These are phyloP conservation scores for Phytophthora brassicae DNA, from an alignment of 352 stramenopile genomes.

Conservation along the genomic window DNA sequence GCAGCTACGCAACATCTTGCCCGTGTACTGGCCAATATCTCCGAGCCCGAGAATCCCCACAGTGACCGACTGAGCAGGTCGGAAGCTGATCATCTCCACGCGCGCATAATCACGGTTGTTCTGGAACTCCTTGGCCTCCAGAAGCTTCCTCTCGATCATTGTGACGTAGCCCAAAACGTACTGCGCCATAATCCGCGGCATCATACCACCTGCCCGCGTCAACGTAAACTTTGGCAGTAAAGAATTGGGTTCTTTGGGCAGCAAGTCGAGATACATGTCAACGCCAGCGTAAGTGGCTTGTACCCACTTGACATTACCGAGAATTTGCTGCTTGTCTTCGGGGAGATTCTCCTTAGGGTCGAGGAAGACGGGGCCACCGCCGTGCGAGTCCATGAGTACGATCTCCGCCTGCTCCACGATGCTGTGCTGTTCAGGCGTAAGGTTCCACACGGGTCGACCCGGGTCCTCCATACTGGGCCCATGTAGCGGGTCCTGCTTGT, in stretches of 20 bases:
- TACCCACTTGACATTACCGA: constrained; percentile 41
- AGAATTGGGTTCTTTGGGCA: constrained; percentile 22
- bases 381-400: constrained; percentile 38
- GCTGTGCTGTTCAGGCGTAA: constrained; percentile 30
- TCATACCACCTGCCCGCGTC: constrained; percentile 42
- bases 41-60: constrained; percentile 51
- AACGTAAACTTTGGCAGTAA: constrained; percentile 36
- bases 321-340: constrained; percentile 32
- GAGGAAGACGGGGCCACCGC: constrained; percentile 28
- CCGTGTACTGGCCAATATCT: constrained; percentile 54
- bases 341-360: constrained; percentile 35
- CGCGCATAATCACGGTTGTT: constrained; percentile 28
- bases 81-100: constrained; percentile 26
- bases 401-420: constrained; percentile 34
- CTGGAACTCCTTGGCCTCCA: constrained; percentile 36
- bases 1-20: constrained; percentile 39
- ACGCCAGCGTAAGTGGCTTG: constrained; percentile 47
- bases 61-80: constrained; percentile 38
- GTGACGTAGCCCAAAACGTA: constrained; percentile 48
- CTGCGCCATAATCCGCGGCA: constrained; percentile 44
- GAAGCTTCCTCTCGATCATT: constrained; percentile 40
- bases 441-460: constrained; percentile 26
- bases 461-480: constrained; percentile 32
- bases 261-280: constrained; percentile 32
- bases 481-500: constrained; percentile 37